Evolutionary conservation across 2,329 filamentous ascomycete species (phyloP).

Genomic region (Chaetomium sp.): DNA sequence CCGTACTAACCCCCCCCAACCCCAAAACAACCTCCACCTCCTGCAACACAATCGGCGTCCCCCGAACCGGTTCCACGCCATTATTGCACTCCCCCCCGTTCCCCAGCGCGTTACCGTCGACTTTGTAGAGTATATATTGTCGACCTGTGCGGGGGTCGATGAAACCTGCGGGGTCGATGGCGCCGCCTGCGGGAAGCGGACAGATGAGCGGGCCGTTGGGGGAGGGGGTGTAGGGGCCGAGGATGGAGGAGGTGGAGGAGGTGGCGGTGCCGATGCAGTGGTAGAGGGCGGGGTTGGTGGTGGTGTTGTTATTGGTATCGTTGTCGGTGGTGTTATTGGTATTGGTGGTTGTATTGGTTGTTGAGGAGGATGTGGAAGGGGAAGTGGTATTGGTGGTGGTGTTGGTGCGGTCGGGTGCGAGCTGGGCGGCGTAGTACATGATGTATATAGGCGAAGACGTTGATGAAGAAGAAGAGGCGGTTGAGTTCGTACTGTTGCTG

Average conservation of each 20-base stretch:
- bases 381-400: too few relatives aligned
- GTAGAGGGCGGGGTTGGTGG: not conserved
- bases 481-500: not conserved
- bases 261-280: conserved; percentile 57
- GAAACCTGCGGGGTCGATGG: conserved; percentile 59
- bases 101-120: conserved; percentile 55
- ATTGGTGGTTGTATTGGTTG: too few relatives aligned
- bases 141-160: conserved; percentile 43
- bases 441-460: conserved; percentile 29
- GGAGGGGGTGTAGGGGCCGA: conserved; percentile 48
- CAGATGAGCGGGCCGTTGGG: conserved; percentile 44
- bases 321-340: too few relatives aligned
- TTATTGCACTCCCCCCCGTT: conserved; percentile 41
- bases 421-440: conserved; percentile 43
- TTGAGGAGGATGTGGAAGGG: too few relatives aligned
- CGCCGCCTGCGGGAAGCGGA: conserved; percentile 46
- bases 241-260: conserved; percentile 25
- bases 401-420: conserved; percentile 7
- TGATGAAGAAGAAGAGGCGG: not conserved
- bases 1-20: not conserved
- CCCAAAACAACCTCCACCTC: conserved; percentile 31
- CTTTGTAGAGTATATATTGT: conserved; percentile 58
- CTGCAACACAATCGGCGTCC: conserved; percentile 54
- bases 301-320: conserved; percentile 1
- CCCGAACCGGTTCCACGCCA: conserved; percentile 32